A percentile compares a stretch with the other conserved stretches of the same genome.
Conservation (phyloP, 768 basidiomycete species). For the Tremella fuciformis region DNA sequence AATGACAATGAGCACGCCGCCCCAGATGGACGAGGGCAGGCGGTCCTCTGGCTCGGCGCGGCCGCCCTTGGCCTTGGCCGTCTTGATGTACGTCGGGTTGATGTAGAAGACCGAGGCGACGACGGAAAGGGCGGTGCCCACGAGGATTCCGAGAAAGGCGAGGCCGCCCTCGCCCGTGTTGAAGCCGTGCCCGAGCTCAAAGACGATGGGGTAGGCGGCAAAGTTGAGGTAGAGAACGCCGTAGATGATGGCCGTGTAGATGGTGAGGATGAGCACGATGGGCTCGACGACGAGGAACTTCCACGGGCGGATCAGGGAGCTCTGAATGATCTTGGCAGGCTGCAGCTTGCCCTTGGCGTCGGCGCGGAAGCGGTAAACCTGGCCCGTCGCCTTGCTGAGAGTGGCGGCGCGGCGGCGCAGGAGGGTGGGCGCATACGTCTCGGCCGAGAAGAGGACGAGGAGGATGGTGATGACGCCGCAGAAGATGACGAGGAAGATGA, state of each 20-base stretch:
- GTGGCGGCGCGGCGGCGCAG: conserved; percentile 43
- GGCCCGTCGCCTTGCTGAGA: conserved; percentile 46
- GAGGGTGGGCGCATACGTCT: conserved; percentile 51
- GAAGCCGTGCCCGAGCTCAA: conserved; percentile 53
- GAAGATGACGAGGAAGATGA: conserved; percentile 53
- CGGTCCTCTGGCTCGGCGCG: conserved; percentile 54
- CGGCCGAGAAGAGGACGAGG: conserved; percentile 38
- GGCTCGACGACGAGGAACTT: conserved; percentile 52
- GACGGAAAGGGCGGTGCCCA: conserved; percentile 44
- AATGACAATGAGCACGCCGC: conserved; percentile 51
- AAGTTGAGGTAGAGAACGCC: conserved; percentile 49
- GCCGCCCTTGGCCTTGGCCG: conserved; percentile 46
- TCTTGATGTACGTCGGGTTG: conserved; percentile 52
- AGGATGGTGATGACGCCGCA: conserved; percentile 37
- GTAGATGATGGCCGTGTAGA: conserved; percentile 45
- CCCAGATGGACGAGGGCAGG: conserved; percentile 52
- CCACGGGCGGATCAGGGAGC: conserved; percentile 50
- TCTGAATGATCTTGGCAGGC: conserved; percentile 39
- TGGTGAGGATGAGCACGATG: conserved; percentile 50
- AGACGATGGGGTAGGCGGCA: conserved; percentile 54
- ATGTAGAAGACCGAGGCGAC: conserved; percentile 37
- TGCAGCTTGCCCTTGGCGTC: conserved; percentile 40
- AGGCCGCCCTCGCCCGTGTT: conserved; percentile 52
- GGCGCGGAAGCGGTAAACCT: conserved; percentile 47
- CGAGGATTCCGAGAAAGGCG: conserved; percentile 51